Percentiles rank a stretch among this genome's conserved stretches.
phyloP scores from a whole-genome alignment of 305 asterid species.

The Nicotiana rustica region DNA sequence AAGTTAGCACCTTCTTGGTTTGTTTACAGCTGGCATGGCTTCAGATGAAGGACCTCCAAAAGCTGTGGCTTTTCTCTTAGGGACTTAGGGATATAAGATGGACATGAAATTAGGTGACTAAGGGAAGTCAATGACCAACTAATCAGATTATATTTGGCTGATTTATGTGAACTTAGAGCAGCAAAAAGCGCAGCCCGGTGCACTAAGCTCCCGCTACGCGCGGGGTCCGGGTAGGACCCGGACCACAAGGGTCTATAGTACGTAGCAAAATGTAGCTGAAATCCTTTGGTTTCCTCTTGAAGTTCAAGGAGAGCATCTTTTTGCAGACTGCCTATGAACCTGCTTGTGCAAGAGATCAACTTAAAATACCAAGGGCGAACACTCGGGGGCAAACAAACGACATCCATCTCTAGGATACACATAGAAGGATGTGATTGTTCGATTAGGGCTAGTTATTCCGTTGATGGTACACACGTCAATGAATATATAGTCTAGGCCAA shows the following conservation, averaged over 20 bases:
- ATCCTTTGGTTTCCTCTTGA: conserved; percentile 26
- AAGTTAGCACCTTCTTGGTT: background rate
- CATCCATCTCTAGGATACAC: background rate
- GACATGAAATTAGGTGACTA: background rate
- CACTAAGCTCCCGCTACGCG: too few species aligned
- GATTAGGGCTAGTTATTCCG: background rate
- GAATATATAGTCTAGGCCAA: background rate
- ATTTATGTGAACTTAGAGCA: conserved; percentile 6
- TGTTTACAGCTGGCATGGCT: background rate
- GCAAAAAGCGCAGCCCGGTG: background rate
- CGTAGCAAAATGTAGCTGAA: background rate
- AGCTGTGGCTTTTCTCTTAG: background rate
- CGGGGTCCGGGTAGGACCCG: too few species aligned
- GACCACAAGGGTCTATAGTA: too few species aligned
- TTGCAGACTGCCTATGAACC: background rate
- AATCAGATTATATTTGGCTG: conserved; percentile 16
- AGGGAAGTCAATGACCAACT: background rate
- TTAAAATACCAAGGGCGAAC: background rate
- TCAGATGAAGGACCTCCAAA: background rate
- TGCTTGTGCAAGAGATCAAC: background rate
- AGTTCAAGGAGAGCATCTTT: conserved; percentile 4
- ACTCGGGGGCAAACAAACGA: background rate
- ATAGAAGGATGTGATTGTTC: background rate
- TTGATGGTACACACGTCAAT: background rate
- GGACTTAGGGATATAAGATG: background rate